Evolutionary conservation across 163 green algal genomes (phyloP), one percentile per base, ranked within the genome.

Genomic region (Volvox carteri): DNA sequence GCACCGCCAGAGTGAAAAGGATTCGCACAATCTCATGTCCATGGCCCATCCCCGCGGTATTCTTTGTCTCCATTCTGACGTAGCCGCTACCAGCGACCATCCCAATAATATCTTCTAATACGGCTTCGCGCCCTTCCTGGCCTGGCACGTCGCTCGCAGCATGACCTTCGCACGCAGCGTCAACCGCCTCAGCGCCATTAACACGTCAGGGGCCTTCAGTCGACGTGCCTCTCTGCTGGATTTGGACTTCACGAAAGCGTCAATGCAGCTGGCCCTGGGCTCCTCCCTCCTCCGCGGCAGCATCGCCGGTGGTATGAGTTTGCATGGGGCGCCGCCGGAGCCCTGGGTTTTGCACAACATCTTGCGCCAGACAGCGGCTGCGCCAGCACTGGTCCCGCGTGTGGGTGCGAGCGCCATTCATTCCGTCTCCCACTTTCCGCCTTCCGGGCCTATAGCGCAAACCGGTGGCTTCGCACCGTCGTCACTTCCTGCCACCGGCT

Each of bases 141-240:
- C n/a, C n/a, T n/a, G n/a, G n/a, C n/a, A n/a, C n/a, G n/a, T n/a
- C n/a, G n/a, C n/a, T n/a, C 70, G 2, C 73, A 87, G 83, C 83
- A 74, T 88, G 83, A 83, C 11, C 35, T 88, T 88, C 37, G 83
- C 83, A 0, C 83, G 83, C 35, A 80, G 62, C 83, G 68, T 88
- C 14, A 83, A 41, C 48, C 83, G 83, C 25, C 83, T 88, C 16
- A 88, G 75, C 68, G 25, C 35, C 25, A 35, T 83, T n/a, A 68
- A 62, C 46, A 56, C 30, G 41, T 87, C 83, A 16, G 83, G 68
- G 8, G 52, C 19, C 25, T 62, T 30, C 50, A 75, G 48, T 37
- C 67, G 83, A 7, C 83, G 83, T 11, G 67, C 68, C 14, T 88
- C 83, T 2, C 56, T 81, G 23, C 4, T 56, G 81, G 65, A 87